A percentile compares a stretch with the other conserved stretches of the same genome.
These are phyloP conservation scores for Lipomyces yarrowii DNA, from an alignment of 1,139 yeast genomes.

Conservation along the genomic window DNA sequence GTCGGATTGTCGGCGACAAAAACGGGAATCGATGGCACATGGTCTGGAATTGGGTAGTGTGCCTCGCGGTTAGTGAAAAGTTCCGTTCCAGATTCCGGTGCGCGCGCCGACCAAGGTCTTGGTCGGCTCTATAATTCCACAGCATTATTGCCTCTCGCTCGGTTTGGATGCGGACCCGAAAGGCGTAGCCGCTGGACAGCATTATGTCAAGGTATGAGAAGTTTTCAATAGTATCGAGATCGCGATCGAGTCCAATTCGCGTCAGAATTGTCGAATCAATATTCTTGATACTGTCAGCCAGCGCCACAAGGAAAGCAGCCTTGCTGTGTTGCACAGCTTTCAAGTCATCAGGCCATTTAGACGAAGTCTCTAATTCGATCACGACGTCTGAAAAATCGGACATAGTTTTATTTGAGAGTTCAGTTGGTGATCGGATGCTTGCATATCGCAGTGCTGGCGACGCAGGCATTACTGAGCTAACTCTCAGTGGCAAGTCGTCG, in stretches of 20 bases:
- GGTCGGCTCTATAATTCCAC: slow-evolving; percentile 19
- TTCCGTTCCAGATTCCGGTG: slow-evolving; percentile 47
- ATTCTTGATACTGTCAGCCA: slow-evolving; percentile 56
- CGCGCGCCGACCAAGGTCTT: slow-evolving; percentile 27
- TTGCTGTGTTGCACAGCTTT: slow-evolving; percentile 85
- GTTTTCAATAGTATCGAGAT: slow-evolving; percentile 47
- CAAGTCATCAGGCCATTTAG: slow-evolving; percentile 95
- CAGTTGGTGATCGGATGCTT: slow-evolving; percentile 18
- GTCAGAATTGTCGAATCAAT: slow-evolving; percentile 19
- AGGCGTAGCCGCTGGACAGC: slow-evolving; percentile 31
- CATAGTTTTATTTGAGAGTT: not conserved
- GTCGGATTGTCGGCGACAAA: slow-evolving; percentile 77
- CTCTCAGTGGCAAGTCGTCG: slow-evolving; percentile 65
- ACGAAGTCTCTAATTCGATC: slow-evolving; percentile 83
- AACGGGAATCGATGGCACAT: slow-evolving; percentile 73
- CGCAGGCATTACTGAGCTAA: slow-evolving; percentile 68
- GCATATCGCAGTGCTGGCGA: slow-evolving; percentile 25
- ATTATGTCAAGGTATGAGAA: slow-evolving; percentile 31
- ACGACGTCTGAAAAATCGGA: slow-evolving; percentile 81
- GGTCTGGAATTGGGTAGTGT: slow-evolving; percentile 73
- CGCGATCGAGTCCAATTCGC: slow-evolving; percentile 25
- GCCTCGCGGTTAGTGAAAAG: slow-evolving; percentile 73
- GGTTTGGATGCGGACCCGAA: slow-evolving; percentile 33
- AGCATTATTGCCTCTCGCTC: slow-evolving; percentile 34
- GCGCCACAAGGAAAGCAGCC: slow-evolving; percentile 79